Conservation (phyloP, 2,329 filamentous ascomycete species). For the Phyllosticta ampelicida region DNA sequence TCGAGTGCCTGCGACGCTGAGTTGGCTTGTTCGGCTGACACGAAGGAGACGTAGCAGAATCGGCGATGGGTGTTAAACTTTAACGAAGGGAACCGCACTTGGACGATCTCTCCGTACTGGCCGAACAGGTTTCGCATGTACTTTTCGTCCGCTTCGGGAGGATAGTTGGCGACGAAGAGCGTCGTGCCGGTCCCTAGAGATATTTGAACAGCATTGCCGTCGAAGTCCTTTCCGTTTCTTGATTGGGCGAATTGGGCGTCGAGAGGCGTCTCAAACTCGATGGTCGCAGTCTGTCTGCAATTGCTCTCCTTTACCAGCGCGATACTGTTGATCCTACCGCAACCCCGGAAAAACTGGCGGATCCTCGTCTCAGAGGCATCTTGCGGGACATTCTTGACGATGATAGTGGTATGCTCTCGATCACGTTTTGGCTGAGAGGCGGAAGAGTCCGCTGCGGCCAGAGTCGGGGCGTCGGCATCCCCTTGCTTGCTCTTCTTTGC, state of each 20-base stretch:
- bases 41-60: conserved; percentile 95
- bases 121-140: conserved; percentile 56
- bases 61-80: conserved; percentile 80
- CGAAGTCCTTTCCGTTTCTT: conserved; percentile 69
- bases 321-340: conserved; percentile 72
- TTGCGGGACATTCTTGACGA: conserved; percentile 65
- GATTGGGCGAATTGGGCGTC: conserved; percentile 74
- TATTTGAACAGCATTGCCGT: conserved; percentile 62
- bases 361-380: conserved; percentile 62
- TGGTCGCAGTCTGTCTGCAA: conserved; percentile 54
- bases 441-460: conserved; percentile 11
- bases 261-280: conserved; percentile 75
- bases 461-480: conserved; percentile 18
- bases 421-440: conserved; percentile 45
- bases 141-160: conserved; percentile 59
- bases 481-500: conserved; percentile 56
- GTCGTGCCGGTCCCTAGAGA: conserved; percentile 66
- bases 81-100: conserved; percentile 80
- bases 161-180: conserved; percentile 85
- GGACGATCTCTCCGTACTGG: conserved; percentile 68
- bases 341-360: conserved; percentile 83
- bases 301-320: conserved; percentile 53
- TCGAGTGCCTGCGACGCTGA: conserved; percentile 58
- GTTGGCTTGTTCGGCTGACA: conserved; percentile 34
- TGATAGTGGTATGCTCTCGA: conserved; percentile 77